Base-by-base conservation (phyloP, 257 asterid species). In the Verbena officinalis region DNA sequence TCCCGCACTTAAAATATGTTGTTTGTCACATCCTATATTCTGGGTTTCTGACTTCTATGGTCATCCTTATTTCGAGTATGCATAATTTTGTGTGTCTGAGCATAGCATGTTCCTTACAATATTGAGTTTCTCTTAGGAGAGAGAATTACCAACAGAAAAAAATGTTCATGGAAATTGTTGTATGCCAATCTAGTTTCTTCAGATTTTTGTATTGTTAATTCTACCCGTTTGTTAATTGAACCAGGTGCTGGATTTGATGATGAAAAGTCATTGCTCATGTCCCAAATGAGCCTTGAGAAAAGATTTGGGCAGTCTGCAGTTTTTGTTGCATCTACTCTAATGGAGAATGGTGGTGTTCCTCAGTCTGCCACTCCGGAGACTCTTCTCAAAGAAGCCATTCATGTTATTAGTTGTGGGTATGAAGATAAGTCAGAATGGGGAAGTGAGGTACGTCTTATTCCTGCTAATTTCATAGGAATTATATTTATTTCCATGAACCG, bases 351-450 rank as follows among this genome's bases (percentile, higher is more conserved):
- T 44, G 98, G 98, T 33, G 92, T 89, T 60, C 96, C 98, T 68
- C 87, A 89, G 72, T 89, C 98, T 58, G 97, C 98, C 58, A 87
- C 86, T 3, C 96, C 98, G 13, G 98, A 89, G 62, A 89, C 82
- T 56, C 98, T 89, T 73, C 82, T 89, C 48, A 92, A 92, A 83
- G 98, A 92, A 80, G 98, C 98, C 74, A 92, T 89, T 78, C 98
- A 92, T 76, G 98, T 92, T 49, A 92, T 92, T 67, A 92, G 98
- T 74, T 92, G 98, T 85, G 98, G 98, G n/a, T 92, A 87, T n/a
- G 98, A 92, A 77, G 98, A 92, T 66, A 92, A 92, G 80, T n/a
- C 97, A 60, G 98, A 92, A 69, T 92, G 98, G 98, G 98, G 98
- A 73, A 74, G 75, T 64, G 98, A 92, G 95, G 97, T 92, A 73